phyloP scores from a whole-genome alignment of 805 yeast genomes.

The Suhomyces canberraensis region DNA sequence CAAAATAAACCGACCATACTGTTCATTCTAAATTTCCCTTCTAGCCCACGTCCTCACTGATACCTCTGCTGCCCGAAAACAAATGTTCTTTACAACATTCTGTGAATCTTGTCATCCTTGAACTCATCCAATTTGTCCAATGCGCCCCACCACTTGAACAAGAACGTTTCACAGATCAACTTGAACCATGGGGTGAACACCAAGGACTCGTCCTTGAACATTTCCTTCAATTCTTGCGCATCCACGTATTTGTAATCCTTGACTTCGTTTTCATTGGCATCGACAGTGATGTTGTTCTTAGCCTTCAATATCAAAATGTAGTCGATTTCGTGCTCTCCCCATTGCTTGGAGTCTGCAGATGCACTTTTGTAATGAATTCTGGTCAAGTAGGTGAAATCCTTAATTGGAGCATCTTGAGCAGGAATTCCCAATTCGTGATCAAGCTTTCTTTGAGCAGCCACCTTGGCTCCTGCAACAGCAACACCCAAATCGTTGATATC shows the following conservation, averaged over 20 bases:
- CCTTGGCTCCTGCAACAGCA: conserved; percentile 74
- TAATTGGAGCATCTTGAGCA: conserved; percentile 54
- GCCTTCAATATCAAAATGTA: conserved; percentile 79
- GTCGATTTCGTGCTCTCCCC: conserved; percentile 99
- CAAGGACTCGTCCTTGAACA: conserved; percentile 68
- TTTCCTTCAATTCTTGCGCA: conserved; percentile 58
- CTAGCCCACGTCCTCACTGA: too few relatives aligned
- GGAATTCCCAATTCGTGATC: conserved; percentile 91
- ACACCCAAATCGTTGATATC: conserved; percentile 41
- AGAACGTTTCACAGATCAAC: conserved; percentile 84
- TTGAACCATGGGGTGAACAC: conserved; percentile 98
- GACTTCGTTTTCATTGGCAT: conserved; percentile 73
- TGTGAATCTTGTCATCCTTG: conserved; percentile 45
- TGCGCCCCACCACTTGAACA: conserved; percentile 92
- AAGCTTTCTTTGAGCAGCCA: conserved; percentile 89
- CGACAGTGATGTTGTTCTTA: conserved; percentile 48
- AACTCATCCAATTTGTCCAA: conserved; percentile 56
- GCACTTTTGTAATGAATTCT: conserved; percentile 93
- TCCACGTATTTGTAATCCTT: conserved; percentile 75
- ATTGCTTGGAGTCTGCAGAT: conserved; percentile 61
- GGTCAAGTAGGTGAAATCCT: conserved; percentile 76
- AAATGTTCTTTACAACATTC: too few relatives aligned
- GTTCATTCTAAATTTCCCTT: too few relatives aligned
- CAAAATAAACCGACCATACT: too few relatives aligned
- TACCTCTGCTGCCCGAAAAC: too few relatives aligned